Conservation (phyloP, 768 basidiomycete species). For the Russula ochroleuca region DNA sequence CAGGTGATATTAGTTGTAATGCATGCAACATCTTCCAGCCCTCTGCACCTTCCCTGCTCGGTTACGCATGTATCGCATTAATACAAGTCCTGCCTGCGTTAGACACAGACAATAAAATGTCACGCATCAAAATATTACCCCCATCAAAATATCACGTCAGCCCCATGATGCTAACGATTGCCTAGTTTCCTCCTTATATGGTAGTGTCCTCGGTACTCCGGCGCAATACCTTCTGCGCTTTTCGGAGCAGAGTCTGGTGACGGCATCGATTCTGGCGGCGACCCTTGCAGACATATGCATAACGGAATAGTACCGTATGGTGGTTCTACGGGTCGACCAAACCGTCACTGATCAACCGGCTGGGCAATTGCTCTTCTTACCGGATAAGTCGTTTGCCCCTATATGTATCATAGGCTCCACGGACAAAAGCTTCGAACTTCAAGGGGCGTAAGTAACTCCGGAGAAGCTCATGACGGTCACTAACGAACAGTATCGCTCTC, state of each 20-base stretch:
- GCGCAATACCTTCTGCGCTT: background rate
- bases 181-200: background rate
- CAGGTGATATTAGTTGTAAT: background rate
- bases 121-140: background rate
- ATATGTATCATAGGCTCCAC: background rate
- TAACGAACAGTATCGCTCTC: background rate
- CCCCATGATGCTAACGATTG: background rate
- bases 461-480: background rate
- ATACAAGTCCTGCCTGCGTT: too few relatives aligned
- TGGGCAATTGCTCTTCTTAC: background rate
- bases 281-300: background rate
- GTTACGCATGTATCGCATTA: background rate
- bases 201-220: background rate
- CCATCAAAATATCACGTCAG: background rate
- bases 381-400: background rate
- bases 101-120: background rate
- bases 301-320: background rate
- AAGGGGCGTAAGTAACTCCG: background rate
- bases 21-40: background rate
- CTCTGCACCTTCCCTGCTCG: background rate
- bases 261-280: background rate
- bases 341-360: background rate
- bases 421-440: background rate
- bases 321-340: too few relatives aligned
- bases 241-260: background rate